Percentiles rank a stretch among this genome's conserved stretches.
phyloP scores from a whole-genome alignment of 441 rosid species.

The Codiaeum variegatum region DNA sequence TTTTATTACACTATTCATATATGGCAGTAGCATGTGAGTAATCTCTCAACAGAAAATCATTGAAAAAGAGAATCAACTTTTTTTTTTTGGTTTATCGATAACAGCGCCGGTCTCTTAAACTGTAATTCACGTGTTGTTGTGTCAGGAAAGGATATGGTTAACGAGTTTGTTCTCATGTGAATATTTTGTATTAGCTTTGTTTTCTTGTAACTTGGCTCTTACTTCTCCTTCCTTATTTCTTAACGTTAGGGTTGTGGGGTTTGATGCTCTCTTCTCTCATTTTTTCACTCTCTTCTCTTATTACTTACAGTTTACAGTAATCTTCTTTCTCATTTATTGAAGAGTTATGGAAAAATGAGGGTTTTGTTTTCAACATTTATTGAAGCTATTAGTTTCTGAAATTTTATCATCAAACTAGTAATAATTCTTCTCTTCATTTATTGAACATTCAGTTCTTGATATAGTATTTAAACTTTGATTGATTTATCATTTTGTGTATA shows the following conservation, averaged over 20 bases:
- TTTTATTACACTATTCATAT: background rate
- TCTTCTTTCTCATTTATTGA: constrained; percentile 14
- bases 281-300: constrained; percentile 3
- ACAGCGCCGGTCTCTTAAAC: constrained; percentile 37
- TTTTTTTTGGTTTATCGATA: constrained; percentile 4
- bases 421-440: constrained; percentile 31
- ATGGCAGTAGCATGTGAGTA: constrained; percentile 45
- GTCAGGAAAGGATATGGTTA: constrained; percentile 24
- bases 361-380: constrained; percentile 17
- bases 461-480: constrained; percentile 14
- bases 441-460: constrained; percentile 21
- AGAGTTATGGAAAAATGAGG: constrained; percentile 15
- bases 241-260: constrained; percentile 27
- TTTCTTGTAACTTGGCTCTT: constrained; percentile 31
- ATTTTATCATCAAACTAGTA: constrained; percentile 25
- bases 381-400: constrained; percentile 14
- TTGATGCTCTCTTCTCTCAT: background rate
- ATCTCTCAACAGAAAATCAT: constrained; percentile 16
- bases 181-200: constrained; percentile 32
- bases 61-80: background rate
- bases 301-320: background rate
- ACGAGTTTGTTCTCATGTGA: constrained; percentile 49
- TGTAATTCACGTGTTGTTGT: constrained; percentile 57
- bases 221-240: constrained; percentile 28
- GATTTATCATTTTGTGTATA: constrained; percentile 4